These are phyloP conservation scores for Fusarium keratoplasticum DNA, from an alignment of 2,329 filamentous ascomycete genomes.

Conservation along the genomic window DNA sequence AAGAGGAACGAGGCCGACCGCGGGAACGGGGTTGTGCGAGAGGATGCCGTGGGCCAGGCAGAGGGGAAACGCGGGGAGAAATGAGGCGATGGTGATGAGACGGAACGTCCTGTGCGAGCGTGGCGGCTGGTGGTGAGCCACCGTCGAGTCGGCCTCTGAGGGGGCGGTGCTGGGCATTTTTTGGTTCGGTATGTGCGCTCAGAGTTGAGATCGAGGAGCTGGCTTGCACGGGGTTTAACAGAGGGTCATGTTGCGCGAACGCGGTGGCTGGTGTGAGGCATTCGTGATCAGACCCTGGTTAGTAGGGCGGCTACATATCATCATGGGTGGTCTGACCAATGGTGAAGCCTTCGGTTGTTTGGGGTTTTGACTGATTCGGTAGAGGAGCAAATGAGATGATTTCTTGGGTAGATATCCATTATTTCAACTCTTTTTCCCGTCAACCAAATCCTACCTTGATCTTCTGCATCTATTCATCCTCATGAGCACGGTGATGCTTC, in stretches of 20 bases:
- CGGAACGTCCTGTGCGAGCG: slow-evolving; percentile 46
- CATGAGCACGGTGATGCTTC: background rate
- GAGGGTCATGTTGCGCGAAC: slow-evolving; percentile 1
- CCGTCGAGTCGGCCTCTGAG: slow-evolving; percentile 21
- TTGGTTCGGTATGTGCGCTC: background rate
- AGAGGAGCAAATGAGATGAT: background rate
- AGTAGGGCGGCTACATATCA: slow-evolving; percentile 25
- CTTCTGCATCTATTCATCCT: background rate
- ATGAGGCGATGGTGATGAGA: slow-evolving; percentile 49
- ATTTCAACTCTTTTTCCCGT: background rate
- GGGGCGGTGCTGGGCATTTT: slow-evolving; percentile 31
- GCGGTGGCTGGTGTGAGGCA: slow-evolving; percentile 19
- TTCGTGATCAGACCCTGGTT: slow-evolving; percentile 38
- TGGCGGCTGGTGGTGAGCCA: slow-evolving; percentile 17
- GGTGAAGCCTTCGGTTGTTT: slow-evolving; percentile 2
- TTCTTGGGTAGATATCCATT: background rate
- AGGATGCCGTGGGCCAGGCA: slow-evolving; percentile 53
- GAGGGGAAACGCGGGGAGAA: slow-evolving; percentile 55
- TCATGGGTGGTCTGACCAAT: slow-evolving; percentile 32
- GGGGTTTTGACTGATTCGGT: background rate
- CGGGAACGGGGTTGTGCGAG: slow-evolving; percentile 50
- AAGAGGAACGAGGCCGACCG: slow-evolving; percentile 54
- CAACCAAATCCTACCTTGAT: background rate
- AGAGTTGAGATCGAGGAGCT: background rate
- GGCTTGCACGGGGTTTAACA: background rate